phyloP scores from a whole-genome alignment of 1,284 basidiomycete species.

The Ceratobasidium theobromae region DNA sequence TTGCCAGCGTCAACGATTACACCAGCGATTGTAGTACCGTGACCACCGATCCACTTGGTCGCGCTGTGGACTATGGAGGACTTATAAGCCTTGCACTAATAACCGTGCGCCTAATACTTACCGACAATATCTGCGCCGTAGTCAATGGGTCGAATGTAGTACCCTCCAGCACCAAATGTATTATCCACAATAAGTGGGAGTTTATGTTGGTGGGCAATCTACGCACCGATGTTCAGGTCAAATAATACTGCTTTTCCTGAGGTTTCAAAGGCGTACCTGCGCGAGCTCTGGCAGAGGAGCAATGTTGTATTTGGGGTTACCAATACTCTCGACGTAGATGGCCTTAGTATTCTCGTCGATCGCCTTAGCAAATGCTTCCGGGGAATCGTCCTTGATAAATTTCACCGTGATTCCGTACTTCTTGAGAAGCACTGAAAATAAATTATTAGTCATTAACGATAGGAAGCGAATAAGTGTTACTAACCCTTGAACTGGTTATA shows the following conservation, averaged over 20 bases:
- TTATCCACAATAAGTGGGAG: slow-evolving; percentile 88
- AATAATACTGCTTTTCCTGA: not conserved
- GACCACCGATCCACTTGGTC: slow-evolving; percentile 82
- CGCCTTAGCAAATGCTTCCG: slow-evolving; percentile 67
- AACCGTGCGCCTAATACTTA: slow-evolving; percentile 39
- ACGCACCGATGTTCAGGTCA: not conserved
- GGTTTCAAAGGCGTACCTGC: slow-evolving; percentile 49
- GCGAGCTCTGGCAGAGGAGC: slow-evolving; percentile 72
- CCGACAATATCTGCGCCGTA: slow-evolving; percentile 81
- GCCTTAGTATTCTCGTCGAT: slow-evolving; percentile 72
- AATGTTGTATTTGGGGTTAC: slow-evolving; percentile 81
- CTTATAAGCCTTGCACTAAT: not conserved
- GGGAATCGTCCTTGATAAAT: slow-evolving; percentile 65
- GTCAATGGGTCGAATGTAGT: slow-evolving; percentile 71
- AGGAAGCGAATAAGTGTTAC: slow-evolving; percentile 18
- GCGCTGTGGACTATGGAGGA: slow-evolving; percentile 67
- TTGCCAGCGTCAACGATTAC: slow-evolving; percentile 82
- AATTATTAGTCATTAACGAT: not conserved
- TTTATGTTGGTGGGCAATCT: slow-evolving; percentile 64
- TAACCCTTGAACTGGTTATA: slow-evolving; percentile 88
- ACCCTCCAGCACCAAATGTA: slow-evolving; percentile 86
- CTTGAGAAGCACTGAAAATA: slow-evolving; percentile 64
- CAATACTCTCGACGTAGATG: slow-evolving; percentile 70
- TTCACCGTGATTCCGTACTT: slow-evolving; percentile 78
- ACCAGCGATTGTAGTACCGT: slow-evolving; percentile 75